Evolutionary conservation across 768 basidiomycete genomes (phyloP).

Genomic region (Ephemerocybe angulata): DNA sequence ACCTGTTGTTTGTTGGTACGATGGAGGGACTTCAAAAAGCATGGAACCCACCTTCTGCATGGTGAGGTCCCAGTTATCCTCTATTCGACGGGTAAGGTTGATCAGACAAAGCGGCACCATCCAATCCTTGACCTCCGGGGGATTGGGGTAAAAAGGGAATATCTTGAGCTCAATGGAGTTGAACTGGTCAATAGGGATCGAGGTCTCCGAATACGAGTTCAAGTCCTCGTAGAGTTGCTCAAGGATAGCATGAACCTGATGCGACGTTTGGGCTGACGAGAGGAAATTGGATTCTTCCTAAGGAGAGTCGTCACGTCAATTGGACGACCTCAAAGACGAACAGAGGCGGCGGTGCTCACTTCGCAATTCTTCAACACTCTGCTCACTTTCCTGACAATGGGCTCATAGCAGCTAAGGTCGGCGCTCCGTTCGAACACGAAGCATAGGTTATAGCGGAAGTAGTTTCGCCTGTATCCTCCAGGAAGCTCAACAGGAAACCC

Average conservation of each 20-base stretch:
- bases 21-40: neutral
- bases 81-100: constrained; percentile 72
- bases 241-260: constrained; percentile 74
- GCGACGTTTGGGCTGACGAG: constrained; percentile 65
- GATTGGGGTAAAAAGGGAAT: constrained; percentile 95
- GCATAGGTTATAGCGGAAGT: constrained; percentile 91
- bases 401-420: constrained; percentile 93
- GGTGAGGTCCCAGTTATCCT: constrained; percentile 95
- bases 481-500: constrained; percentile 85
- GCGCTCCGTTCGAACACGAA: constrained; percentile 93
- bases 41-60: constrained; percentile 64
- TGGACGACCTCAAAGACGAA: constrained; percentile 1
- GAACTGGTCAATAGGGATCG: constrained; percentile 85
- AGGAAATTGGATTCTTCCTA: constrained; percentile 92
- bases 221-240: constrained; percentile 97
- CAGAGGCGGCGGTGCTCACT: constrained; percentile 43
- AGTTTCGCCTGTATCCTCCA: constrained; percentile 78
- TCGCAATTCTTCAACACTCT: constrained; percentile 87
- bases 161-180: constrained; percentile 95
- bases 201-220: constrained; percentile 96
- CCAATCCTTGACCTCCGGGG: constrained; percentile 88
- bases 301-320: constrained; percentile 1
- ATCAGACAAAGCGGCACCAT: constrained; percentile 91
- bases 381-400: constrained; percentile 91
- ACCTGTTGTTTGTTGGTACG: constrained; percentile 41